These are phyloP conservation scores for Malus sylvestris DNA, from an alignment of 306 rosid genomes.

Conservation along the genomic window DNA sequence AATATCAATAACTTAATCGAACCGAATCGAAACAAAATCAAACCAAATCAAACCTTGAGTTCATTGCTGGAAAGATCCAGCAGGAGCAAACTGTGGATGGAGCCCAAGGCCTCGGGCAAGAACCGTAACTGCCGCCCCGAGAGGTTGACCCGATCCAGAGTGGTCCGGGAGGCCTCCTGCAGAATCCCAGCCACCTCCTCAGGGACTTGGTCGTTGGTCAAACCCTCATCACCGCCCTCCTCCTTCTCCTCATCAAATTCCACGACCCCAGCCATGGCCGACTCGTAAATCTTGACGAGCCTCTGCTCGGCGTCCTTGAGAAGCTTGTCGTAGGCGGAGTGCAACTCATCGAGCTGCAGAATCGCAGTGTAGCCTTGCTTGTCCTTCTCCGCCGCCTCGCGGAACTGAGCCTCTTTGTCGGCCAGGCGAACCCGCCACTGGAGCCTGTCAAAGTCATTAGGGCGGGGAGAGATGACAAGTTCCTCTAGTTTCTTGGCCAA, in stretches of 20 bases:
- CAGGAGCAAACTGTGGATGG: constrained; percentile 44
- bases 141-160: constrained; percentile 49
- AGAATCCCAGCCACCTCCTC: constrained; percentile 68
- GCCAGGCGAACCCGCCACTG: constrained; percentile 51
- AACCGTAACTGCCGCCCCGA: constrained; percentile 39
- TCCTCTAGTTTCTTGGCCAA: constrained; percentile 58
- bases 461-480: constrained; percentile 51
- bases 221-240: constrained; percentile 6
- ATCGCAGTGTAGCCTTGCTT: constrained; percentile 36
- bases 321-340: constrained; percentile 61
- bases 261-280: constrained; percentile 22
- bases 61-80: constrained; percentile 63
- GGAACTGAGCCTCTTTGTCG: constrained; percentile 39
- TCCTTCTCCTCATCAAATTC: background rate
- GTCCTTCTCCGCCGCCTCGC: constrained; percentile 52
- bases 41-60: constrained; percentile 33
- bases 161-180: constrained; percentile 53
- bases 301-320: constrained; percentile 74
- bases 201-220: constrained; percentile 22
- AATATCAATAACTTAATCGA: background rate
- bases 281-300: constrained; percentile 61
- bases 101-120: constrained; percentile 71
- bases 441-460: constrained; percentile 48
- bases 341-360: constrained; percentile 75
- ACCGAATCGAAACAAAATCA: background rate